Evolutionary conservation across 2,329 filamentous ascomycete species (phyloP), one percentile per base, ranked within the genome.

Genomic region (Ceratocystis cacaofunesta): DNA sequence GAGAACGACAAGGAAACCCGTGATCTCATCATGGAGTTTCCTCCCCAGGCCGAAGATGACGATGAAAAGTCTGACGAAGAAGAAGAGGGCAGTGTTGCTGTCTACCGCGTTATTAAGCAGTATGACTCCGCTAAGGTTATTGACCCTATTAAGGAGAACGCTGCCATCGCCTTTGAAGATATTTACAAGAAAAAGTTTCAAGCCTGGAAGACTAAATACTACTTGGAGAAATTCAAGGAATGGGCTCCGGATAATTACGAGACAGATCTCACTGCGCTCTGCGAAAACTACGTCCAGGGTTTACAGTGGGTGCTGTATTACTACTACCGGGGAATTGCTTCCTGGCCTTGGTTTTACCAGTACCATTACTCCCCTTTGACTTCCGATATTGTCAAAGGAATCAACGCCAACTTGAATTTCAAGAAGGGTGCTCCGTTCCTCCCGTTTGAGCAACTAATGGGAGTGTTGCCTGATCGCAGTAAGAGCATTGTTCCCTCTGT

Each of bases 301-400:
- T 78, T 99, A 68, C 94, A 99, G 74, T 99, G 94, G 95, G 94
- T 99, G 55, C 79, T 99, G 62, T 96, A 88, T 75, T 99, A 99
- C 78, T 99, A 99, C 76, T 99, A 99, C 77, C 87, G 87, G 64
- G 94, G 94, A 68, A 94, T 99, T 68, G 94, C 90, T 17, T 97
- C 92, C 12, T 99, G 94, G 94, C 91, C 94, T 15, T 99, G 94
- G 94, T 99, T 89, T 77, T 99, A 96, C 75, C 81, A 82, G 68
- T 99, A 96, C 75, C 95, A 99, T 76, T 99, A 99, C 75, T 89
- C 95, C 8, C 94, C 94, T 1, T 90, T 97, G 84, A 99, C 96
- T 66, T 95, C 90, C 69, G 94, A 99, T 76, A 90, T 99, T 70
- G 87, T 87, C 73, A 92, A 89, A 74, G 94, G 94, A 28, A 78